Base-by-base conservation (phyloP, 495 filamentous ascomycete species). In the Lophiostoma macrostomum region DNA sequence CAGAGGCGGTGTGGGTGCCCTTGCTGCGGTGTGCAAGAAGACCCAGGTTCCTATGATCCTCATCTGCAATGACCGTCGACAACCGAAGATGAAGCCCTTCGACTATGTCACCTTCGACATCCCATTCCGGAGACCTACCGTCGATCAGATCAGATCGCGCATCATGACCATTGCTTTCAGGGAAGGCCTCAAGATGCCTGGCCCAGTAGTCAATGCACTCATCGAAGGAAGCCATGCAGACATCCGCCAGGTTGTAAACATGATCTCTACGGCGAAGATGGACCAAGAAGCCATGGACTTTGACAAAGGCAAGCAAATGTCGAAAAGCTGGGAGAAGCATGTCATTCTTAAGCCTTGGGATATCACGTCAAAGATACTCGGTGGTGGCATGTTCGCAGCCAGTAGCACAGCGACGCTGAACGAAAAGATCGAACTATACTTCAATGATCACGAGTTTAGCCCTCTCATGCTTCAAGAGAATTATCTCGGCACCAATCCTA, bases 381-480 rank as follows among this genome's bases (percentile, higher is more conserved):
- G 82, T 23, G 83, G 86, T 1, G 89, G 88, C 43, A 82, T 95
- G 73, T 99, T 96, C 62, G 80, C 84, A 31, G 79, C 79, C 11
- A 81, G 79, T 48, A 91, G 87, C 69, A 94, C 84, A 51, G 73
- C 86, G 6, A 91, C 89, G 0, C 72, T 97, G 38, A 96, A 95
- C 63, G 91, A 99, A 67, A 99, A 99, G 73, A 90, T 90, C 51
- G 91, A 97, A 70, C 82, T 99, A 1, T 99, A 99, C 70, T 99
- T 99, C 77, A 96, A 97, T 64, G 93, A 99, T 59, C 91, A 96
- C 61, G 93, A 99, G 61, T 91, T 96, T 68, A 95, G 88, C 64
- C 88, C 84, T 61, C 69, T 99, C 43, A 97, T 99, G 94, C 80
- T 99, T 52, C 91, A 99, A 66, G 93, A 99, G 68, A 97, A 99